These are phyloP conservation scores for Leccinum variicolor DNA, from an alignment of 768 basidiomycete genomes.

Conservation along the genomic window DNA sequence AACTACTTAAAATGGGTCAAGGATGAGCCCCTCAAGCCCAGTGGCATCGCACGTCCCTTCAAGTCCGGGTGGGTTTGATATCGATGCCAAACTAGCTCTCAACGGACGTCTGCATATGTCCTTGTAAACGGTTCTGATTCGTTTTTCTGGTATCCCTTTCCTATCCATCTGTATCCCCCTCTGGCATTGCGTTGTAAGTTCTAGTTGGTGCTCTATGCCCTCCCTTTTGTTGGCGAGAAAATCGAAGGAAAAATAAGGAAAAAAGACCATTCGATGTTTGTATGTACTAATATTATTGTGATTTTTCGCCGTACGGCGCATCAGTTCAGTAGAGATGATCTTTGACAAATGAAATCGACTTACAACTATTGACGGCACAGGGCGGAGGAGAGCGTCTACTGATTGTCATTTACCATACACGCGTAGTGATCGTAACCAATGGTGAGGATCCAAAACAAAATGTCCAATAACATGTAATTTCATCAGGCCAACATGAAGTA, in stretches of 20 bases:
- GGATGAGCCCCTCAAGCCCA: background rate
- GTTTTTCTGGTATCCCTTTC: background rate
- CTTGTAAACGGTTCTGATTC: background rate
- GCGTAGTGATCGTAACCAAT: no score
- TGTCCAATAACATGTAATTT: constrained; percentile 16
- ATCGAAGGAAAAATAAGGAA: background rate
- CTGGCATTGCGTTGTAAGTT: background rate
- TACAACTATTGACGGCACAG: no score
- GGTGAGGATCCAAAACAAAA: background rate
- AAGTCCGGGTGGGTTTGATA: background rate
- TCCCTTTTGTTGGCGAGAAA: background rate
- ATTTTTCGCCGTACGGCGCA: background rate
- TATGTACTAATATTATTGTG: background rate
- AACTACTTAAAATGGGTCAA: background rate
- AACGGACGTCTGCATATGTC: background rate
- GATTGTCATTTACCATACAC: background rate
- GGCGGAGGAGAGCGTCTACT: no score
- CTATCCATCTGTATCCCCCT: background rate
- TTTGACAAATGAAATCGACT: no score
- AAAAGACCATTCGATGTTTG: no score
- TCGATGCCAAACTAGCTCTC: background rate
- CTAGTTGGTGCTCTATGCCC: no score
- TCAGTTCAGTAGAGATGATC: background rate
- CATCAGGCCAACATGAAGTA: constrained; percentile 10
- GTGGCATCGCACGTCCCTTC: background rate